Conservation (phyloP, 2,329 filamentous ascomycete species). For the Diaporthe australafricana region DNA sequence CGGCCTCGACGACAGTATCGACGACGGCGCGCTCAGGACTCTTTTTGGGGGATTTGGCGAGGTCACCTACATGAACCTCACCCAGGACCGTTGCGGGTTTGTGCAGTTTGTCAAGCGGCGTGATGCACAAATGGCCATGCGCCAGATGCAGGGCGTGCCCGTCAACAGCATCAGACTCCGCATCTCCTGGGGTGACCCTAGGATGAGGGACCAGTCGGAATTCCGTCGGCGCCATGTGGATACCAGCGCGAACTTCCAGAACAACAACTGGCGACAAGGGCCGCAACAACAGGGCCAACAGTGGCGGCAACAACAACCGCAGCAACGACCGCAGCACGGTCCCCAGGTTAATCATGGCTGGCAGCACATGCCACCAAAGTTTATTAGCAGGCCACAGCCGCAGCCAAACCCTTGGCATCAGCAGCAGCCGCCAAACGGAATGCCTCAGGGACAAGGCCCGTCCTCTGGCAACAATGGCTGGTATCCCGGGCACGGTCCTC, state of each 20-base stretch:
- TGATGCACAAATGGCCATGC: constrained; percentile 18
- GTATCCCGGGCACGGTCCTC: not conserved
- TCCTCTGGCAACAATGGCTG: not conserved
- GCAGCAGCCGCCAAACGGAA: not conserved
- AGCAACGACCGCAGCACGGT: not conserved
- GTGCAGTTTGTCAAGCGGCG: constrained; percentile 1
- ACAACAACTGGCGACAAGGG: no score
- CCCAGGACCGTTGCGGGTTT: not conserved
- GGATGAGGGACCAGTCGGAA: not conserved
- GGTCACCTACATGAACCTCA: not conserved
- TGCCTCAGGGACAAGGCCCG: not conserved
- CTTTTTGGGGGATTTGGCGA: not conserved
- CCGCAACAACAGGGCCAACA: not conserved
- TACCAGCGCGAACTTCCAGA: no score
- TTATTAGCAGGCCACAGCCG: not conserved
- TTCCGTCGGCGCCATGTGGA: no score
- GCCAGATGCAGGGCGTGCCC: constrained; percentile 17
- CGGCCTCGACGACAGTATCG: not conserved
- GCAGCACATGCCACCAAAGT: not conserved
- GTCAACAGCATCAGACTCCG: not conserved
- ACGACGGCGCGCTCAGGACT: rapidly evolving
- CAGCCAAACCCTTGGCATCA: not conserved
- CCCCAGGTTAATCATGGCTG: not conserved
- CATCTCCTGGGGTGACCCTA: constrained; percentile 1
- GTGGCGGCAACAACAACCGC: not conserved